Percentiles rank a stretch among this genome's conserved stretches.
Conservation (phyloP, 2,329 filamentous ascomycete genomes). For the Scedosporium dehoogii region DNA sequence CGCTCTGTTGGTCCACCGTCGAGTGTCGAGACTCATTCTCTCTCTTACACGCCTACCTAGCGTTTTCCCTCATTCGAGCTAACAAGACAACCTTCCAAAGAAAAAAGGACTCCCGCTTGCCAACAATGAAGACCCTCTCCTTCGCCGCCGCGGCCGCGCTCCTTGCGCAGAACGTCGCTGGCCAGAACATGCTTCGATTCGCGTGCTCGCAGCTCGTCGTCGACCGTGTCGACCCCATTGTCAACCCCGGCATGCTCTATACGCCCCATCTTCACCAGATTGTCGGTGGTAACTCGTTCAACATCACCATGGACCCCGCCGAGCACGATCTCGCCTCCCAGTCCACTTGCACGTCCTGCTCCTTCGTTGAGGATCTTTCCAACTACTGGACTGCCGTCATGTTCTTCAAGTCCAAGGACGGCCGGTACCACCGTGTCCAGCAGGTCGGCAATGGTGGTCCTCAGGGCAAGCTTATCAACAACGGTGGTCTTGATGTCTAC, state of each 20-base stretch:
- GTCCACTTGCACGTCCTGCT: slow-evolving; percentile 29
- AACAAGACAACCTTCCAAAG: not conserved
- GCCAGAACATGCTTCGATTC: slow-evolving; percentile 34
- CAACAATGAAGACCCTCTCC: slow-evolving; percentile 4
- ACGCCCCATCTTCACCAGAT: slow-evolving; percentile 37
- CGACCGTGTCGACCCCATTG: slow-evolving; percentile 34
- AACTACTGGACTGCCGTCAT: slow-evolving; percentile 26
- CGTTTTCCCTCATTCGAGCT: not conserved
- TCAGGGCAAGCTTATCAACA: slow-evolving; percentile 32
- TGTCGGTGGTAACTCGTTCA: slow-evolving; percentile 37
- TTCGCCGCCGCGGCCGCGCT: slow-evolving; percentile 3
- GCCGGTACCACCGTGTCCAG: slow-evolving; percentile 22
- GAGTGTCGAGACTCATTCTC: not conserved
- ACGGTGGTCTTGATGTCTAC: slow-evolving; percentile 33
- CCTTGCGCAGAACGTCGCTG: slow-evolving; percentile 3
- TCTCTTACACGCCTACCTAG: not conserved
- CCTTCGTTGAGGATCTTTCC: slow-evolving; percentile 21
- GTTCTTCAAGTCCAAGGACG: slow-evolving; percentile 21
- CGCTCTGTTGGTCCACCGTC: not conserved
- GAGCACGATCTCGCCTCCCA: slow-evolving; percentile 13
- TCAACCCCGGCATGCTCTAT: slow-evolving; percentile 33
- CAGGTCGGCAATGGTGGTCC: slow-evolving; percentile 29
- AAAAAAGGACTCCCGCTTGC: not conserved
- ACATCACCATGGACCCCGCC: slow-evolving; percentile 29
- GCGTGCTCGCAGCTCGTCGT: slow-evolving; percentile 37